phyloP scores from a whole-genome alignment of 352 stramenopile species.

The Phytophthora melonis region DNA sequence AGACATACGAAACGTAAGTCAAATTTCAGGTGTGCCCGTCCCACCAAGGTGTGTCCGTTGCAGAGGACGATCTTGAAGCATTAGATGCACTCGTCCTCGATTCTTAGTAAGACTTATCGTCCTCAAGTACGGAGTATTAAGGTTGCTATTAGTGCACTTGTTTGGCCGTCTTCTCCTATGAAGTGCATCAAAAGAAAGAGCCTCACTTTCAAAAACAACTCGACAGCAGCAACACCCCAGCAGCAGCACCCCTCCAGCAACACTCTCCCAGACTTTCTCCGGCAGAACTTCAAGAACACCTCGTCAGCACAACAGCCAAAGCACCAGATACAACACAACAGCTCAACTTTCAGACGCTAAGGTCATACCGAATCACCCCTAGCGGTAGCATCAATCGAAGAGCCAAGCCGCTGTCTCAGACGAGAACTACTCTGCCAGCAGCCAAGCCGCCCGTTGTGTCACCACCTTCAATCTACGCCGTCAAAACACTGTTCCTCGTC shows the following conservation, averaged over 20 bases:
- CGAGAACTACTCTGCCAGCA: too few relatives aligned
- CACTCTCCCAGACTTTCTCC: not conserved
- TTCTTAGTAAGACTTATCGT: not conserved
- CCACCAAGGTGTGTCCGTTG: not conserved
- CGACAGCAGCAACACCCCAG: not conserved
- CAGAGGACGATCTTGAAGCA: not conserved
- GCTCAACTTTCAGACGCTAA: not conserved
- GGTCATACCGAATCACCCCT: not conserved
- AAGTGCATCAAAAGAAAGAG: too few relatives aligned
- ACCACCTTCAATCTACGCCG: too few relatives aligned
- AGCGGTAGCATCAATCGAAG: not conserved
- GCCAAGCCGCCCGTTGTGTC: too few relatives aligned
- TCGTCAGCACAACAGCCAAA: not conserved
- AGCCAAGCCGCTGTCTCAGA: not conserved
- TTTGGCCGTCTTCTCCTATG: too few relatives aligned
- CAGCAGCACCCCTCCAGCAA: not conserved
- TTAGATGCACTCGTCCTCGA: not conserved
- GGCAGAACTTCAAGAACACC: not conserved
- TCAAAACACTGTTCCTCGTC: too few relatives aligned
- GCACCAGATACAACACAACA: not conserved
- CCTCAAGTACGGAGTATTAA: not conserved
- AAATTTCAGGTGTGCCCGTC: not conserved
- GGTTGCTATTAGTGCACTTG: too few relatives aligned
- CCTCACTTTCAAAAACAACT: too few relatives aligned
- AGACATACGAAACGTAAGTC: not conserved